Conservation (phyloP, 129 eudicot genomes). For the Heracleum sosnowskyi region DNA sequence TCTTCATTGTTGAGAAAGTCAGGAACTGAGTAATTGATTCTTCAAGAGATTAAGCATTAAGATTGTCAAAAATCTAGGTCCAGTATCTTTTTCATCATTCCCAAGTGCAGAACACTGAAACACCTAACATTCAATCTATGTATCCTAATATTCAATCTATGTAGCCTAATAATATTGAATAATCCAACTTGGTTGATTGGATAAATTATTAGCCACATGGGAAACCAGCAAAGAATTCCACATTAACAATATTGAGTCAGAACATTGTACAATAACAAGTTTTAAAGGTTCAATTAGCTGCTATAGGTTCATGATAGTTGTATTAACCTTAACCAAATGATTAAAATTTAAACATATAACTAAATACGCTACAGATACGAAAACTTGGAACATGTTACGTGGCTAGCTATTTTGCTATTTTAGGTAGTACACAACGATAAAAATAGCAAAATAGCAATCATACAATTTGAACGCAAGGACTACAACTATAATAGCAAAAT, state of each 20-base stretch:
- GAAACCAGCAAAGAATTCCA: slow-evolving; percentile 8
- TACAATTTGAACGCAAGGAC: too few species aligned
- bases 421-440: too few species aligned
- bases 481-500: too few species aligned
- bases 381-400: neutral
- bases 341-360: neutral
- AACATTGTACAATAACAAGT: neutral
- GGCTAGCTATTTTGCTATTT: too few species aligned
- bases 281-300: neutral
- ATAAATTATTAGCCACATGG: slow-evolving; percentile 26
- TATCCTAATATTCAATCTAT: slow-evolving; percentile 4
- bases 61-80: slow-evolving; percentile 13
- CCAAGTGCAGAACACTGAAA: neutral
- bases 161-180: slow-evolving; percentile 11
- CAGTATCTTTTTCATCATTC: neutral
- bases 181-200: slow-evolving; percentile 16
- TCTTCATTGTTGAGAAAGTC: slow-evolving; percentile 22
- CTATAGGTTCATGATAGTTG: neutral
- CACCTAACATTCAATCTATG: slow-evolving; percentile 6
- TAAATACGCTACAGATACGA: neutral
- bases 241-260: neutral
- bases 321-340: neutral
- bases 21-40: neutral
- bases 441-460: too few species aligned
- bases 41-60: slow-evolving; percentile 18